A percentile compares a stretch with the other conserved stretches of the same genome.
Conservation (phyloP, 2,329 filamentous ascomycete genomes). For the Endoconidiophora polonica region DNA sequence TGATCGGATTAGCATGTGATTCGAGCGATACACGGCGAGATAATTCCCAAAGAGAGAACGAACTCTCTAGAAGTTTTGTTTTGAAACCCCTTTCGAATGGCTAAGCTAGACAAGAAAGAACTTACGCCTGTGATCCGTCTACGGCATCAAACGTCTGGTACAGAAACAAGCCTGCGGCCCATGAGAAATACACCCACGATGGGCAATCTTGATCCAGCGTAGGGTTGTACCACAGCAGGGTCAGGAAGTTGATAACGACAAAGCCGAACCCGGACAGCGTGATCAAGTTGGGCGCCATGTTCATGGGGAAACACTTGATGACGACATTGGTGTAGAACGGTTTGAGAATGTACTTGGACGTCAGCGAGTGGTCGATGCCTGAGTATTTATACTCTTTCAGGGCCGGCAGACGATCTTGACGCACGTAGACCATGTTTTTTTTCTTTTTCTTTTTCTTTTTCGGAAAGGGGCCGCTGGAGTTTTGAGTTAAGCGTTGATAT, state of each 20-base stretch:
- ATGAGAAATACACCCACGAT: slow-evolving; percentile 84
- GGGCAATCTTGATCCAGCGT: slow-evolving; percentile 86
- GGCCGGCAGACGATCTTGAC: slow-evolving; percentile 73
- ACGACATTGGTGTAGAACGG: slow-evolving; percentile 93
- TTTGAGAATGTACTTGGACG: slow-evolving; percentile 88
- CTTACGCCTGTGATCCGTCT: slow-evolving; percentile 81
- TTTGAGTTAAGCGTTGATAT: too few species aligned
- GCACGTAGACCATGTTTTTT: slow-evolving; percentile 74
- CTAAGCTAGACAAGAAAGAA: slow-evolving; percentile 15
- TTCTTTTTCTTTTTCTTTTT: background rate
- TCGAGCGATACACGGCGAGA: background rate
- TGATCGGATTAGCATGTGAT: background rate
- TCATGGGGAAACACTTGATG: slow-evolving; percentile 87
- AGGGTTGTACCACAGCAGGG: slow-evolving; percentile 92
- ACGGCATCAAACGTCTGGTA: slow-evolving; percentile 99
- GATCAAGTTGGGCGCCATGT: slow-evolving; percentile 80
- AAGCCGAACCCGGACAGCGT: slow-evolving; percentile 84
- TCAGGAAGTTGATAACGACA: slow-evolving; percentile 75
- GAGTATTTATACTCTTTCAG: slow-evolving; percentile 94
- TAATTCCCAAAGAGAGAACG: background rate
- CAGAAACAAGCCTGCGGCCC: slow-evolving; percentile 76
- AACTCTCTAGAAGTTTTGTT: background rate
- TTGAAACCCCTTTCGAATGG: too few species aligned
- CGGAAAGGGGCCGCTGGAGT: too few species aligned
- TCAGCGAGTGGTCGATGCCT: slow-evolving; percentile 72